These are phyloP conservation scores for Aotearoamyces nothofagi DNA, from an alignment of 2,329 filamentous ascomycete species.

Conservation along the genomic window DNA sequence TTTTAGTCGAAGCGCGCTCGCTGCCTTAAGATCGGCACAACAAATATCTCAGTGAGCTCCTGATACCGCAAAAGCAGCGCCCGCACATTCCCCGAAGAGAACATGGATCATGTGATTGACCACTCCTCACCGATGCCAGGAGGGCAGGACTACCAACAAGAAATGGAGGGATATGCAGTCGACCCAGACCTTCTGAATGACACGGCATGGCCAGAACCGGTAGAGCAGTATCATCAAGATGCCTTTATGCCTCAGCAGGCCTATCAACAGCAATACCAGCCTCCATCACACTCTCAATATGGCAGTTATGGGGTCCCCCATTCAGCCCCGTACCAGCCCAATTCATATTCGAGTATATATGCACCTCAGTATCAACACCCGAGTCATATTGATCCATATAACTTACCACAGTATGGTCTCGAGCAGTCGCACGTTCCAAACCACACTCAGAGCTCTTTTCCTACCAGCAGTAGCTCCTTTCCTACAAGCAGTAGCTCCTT, in stretches of 20 bases:
- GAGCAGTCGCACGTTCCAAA: neutral
- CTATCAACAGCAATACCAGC: conserved; percentile 2
- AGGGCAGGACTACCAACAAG: neutral
- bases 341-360: neutral
- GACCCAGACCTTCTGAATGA: neutral
- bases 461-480: too few species aligned
- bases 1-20: conserved; percentile 1
- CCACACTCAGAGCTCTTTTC: too few species aligned
- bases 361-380: neutral
- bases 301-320: conserved; percentile 1
- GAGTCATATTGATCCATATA: neutral
- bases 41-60: neutral
- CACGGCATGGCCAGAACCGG: conserved; percentile 3
- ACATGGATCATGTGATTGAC: conserved; percentile 5
- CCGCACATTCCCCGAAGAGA: conserved; percentile 1
- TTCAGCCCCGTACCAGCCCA: neutral
- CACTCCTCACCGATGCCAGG: neutral
- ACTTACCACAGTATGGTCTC: neutral
- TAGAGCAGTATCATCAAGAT: conserved; percentile 3
- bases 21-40: conserved; percentile 4
- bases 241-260: conserved; percentile 1
- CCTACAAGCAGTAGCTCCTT: too few species aligned
- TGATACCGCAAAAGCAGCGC: conserved; percentile 2
- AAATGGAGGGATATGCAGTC: neutral
- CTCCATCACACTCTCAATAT: neutral